These are phyloP conservation scores for Trypanosoma mega DNA, from an alignment of 208 protist genomes.

Conservation along the genomic window DNA sequence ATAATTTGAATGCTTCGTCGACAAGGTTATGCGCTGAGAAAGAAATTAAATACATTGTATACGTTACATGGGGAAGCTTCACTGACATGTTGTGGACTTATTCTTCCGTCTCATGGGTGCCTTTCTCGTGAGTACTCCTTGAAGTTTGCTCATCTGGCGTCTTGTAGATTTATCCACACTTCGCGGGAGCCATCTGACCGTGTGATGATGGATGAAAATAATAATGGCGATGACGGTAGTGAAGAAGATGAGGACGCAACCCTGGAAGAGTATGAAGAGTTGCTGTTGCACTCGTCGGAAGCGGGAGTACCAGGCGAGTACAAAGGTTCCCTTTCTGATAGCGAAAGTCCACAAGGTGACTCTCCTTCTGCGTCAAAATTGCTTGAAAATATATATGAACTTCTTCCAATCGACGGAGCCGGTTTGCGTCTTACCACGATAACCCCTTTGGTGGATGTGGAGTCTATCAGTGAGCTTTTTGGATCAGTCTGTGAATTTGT, in stretches of 20 bases:
- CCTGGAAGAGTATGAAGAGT: slow-evolving; percentile 67
- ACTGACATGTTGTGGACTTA: no score
- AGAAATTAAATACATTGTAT: no score
- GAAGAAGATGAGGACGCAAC: slow-evolving; percentile 29
- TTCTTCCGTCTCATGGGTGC: no score
- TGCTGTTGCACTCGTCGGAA: slow-evolving; percentile 39
- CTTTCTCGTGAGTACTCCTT: no score
- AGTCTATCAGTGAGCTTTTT: slow-evolving; percentile 47
- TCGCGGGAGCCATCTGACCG: no score
- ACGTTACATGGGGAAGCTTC: no score
- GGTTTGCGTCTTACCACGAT: slow-evolving; percentile 52
- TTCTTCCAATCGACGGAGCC: slow-evolving; percentile 55
- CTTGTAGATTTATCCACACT: no score
- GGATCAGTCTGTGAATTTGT: slow-evolving; percentile 61
- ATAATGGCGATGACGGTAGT: neutral
- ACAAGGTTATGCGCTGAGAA: no score
- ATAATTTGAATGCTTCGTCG: no score
- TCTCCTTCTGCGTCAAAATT: slow-evolving; percentile 16
- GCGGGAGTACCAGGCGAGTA: neutral
- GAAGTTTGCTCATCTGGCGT: no score
- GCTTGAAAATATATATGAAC: slow-evolving; percentile 31
- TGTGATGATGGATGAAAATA: no score
- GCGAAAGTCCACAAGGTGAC: slow-evolving; percentile 5
- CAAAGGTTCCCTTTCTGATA: neutral
- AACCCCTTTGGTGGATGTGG: slow-evolving; percentile 46